Evolutionary conservation across 179 eudicot species (phyloP).

Genomic region (Dionaea muscipula): DNA sequence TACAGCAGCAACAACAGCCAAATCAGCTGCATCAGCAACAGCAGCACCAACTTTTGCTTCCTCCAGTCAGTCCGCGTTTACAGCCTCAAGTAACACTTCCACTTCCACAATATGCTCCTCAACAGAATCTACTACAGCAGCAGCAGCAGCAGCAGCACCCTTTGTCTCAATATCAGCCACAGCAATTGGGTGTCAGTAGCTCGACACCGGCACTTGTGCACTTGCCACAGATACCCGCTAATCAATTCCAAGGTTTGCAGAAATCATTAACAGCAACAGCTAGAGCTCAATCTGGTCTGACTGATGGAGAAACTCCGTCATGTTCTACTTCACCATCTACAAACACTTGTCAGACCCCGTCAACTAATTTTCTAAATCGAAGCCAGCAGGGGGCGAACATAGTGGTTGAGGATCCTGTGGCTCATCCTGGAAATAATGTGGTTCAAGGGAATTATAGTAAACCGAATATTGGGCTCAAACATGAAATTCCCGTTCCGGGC

Average conservation of each 20-base stretch:
- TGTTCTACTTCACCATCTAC: conserved; percentile 88
- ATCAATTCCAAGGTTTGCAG: conserved; percentile 52
- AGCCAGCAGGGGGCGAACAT: conserved; percentile 38
- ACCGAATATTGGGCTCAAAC: conserved; percentile 39
- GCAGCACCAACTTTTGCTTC: conserved; percentile 30
- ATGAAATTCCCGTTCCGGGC: conserved; percentile 36
- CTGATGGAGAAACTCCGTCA: conserved; percentile 71
- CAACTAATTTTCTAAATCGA: conserved; percentile 38
- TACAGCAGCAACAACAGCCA: conserved; percentile 50
- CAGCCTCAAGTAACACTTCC: conserved; percentile 46
- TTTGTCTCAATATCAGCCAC: conserved; percentile 32
- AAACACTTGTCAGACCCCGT: conserved; percentile 49
- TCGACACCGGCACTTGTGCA: conserved; percentile 42
- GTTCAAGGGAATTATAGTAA: conserved; percentile 48
- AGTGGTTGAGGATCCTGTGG: conserved; percentile 30
- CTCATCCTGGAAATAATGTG: conserved; percentile 31
- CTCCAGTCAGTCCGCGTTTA: conserved; percentile 34
- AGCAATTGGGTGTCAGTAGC: conserved; percentile 28
- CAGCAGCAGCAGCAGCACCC: conserved; percentile 40
- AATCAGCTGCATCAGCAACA: conserved; percentile 65
- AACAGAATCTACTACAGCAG: conserved; percentile 29
- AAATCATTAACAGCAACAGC: conserved; percentile 22
- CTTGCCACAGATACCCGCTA: conserved; percentile 34
- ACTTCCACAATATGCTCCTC: conserved; percentile 4
- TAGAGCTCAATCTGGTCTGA: conserved; percentile 42